phyloP scores from a whole-genome alignment of 2,329 filamentous ascomycete species.

The Hypoxylon sp. region DNA sequence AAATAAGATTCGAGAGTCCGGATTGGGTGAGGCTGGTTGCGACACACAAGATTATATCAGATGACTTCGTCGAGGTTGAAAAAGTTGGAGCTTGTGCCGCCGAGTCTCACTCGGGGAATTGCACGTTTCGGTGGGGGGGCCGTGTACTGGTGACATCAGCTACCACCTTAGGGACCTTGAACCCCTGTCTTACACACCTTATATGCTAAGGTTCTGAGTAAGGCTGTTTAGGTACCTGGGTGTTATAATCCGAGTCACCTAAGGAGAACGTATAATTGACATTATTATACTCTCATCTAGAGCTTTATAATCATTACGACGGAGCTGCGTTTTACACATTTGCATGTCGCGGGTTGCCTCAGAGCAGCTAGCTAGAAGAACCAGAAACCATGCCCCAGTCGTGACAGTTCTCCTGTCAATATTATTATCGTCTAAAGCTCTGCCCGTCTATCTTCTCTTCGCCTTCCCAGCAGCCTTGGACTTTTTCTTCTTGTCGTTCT shows the following conservation, averaged over 20 bases:
- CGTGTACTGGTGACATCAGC: slow-evolving; percentile 40
- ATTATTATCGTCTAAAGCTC: slow-evolving; percentile 4
- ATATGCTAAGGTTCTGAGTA: background rate
- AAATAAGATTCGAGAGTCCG: slow-evolving; percentile 1
- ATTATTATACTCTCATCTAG: background rate
- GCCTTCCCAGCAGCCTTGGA: slow-evolving; percentile 41
- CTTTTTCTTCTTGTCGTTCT: slow-evolving; percentile 54
- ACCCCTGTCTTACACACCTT: slow-evolving; percentile 10
- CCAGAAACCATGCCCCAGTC: background rate
- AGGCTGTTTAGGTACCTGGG: no score
- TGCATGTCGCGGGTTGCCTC: background rate
- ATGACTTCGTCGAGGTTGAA: slow-evolving; percentile 32
- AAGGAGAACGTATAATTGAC: background rate
- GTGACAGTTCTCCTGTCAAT: background rate
- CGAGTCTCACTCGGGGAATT: slow-evolving; percentile 21
- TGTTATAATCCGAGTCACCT: background rate
- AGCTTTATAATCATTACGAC: background rate
- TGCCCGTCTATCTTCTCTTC: slow-evolving; percentile 38
- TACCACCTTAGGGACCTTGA: background rate
- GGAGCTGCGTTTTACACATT: no score
- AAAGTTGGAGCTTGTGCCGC: slow-evolving; percentile 37
- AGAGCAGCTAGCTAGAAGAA: background rate
- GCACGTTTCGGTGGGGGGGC: slow-evolving; percentile 33
- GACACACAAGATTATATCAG: slow-evolving; percentile 32
- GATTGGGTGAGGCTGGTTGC: slow-evolving; percentile 6